Base-by-base conservation (phyloP, 331 rosid genomes). In the Dryas integrifolia region DNA sequence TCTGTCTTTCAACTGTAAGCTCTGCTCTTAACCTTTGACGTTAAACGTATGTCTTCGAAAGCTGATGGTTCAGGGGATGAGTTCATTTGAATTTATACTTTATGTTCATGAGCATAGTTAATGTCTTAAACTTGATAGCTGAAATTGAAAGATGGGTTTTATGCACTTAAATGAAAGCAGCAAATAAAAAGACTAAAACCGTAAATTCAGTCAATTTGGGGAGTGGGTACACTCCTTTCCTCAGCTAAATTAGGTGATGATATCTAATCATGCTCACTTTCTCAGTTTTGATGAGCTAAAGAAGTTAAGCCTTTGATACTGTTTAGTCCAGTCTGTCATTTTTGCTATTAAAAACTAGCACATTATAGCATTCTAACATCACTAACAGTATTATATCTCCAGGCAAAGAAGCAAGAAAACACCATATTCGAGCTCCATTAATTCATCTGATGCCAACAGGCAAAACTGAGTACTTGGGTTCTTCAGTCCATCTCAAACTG, bases 1-100 rank as follows among this genome's bases (percentile, higher is more conserved):
- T 69, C 57, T 46, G 41, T 18, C 47, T 53, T 67, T 79, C 72
- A 49, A 4, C 81, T 48, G 96, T 91, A 82, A 87, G 91, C 64
- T 84, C 69, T 40, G 12, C 38, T 67, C 44, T 35, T 46, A 5
- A 43, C 69, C 24, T 44, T 44, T 18, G 39, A 43, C 51, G 44
- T 48, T 21, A 62, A 49, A n/a, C 47, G 1, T 3, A 14, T 8
- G 0, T 61, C 48, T 40, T 40, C 0, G 16, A 44, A 11, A 12
- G 16, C 46, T 16, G 12, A 64, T 9, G 18, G 38, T 46, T 16
- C 71, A 47, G 55, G 16, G 55, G 16, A 50, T 50, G 16, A 50
- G 18, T 30, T 30, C 0, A 30, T 30, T 30, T 30, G 35, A 30
- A 30, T 30, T 30, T 1, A 30, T 30, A 30, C 6, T 44, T 44